These are phyloP conservation scores for Phanerochaete sordida DNA, from an alignment of 768 basidiomycete species.

Conservation along the genomic window DNA sequence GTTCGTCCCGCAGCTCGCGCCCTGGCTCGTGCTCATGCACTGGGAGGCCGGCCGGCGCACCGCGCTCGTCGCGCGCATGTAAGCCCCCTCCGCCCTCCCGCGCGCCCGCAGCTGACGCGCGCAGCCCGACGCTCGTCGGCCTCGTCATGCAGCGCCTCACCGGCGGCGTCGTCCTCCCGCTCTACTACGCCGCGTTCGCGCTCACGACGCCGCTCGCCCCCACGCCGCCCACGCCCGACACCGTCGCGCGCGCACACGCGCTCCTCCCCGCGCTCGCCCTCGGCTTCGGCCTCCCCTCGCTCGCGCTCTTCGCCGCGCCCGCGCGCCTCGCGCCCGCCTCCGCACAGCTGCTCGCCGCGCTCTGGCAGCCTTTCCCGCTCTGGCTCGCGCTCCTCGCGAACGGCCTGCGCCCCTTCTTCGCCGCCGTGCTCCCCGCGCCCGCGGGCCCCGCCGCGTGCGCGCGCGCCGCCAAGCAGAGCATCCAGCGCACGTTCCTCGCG, in stretches of 20 bases:
- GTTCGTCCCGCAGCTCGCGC: constrained; percentile 11
- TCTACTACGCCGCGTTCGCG: constrained; percentile 1
- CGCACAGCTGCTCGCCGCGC: constrained; percentile 8
- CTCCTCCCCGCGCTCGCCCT: constrained; percentile 2
- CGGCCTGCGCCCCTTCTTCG: background rate
- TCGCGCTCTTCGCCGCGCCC: background rate
- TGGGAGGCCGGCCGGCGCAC: constrained; percentile 8
- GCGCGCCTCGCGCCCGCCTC: background rate
- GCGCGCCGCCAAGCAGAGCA: background rate
- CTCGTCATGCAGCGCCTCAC: constrained; percentile 5
- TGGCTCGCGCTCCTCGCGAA: background rate
- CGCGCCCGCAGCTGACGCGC: background rate
- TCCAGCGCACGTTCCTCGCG: constrained; percentile 3
- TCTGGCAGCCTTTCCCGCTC: constrained; percentile 12
- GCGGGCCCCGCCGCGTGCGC: background rate
- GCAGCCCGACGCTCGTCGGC: constrained; percentile 6
- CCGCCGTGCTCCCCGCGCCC: background rate
- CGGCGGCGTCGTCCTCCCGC: constrained; percentile 7
- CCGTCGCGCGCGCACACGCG: background rate
- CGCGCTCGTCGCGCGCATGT: background rate
- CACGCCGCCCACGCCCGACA: background rate
- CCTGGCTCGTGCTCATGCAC: constrained; percentile 4
- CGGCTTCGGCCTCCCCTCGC: constrained; percentile 3
- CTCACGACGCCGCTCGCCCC: background rate
- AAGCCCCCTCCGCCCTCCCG: background rate